These are phyloP conservation scores for Pichia membranifaciens DNA, from an alignment of 805 yeast genomes.

Conservation along the genomic window DNA sequence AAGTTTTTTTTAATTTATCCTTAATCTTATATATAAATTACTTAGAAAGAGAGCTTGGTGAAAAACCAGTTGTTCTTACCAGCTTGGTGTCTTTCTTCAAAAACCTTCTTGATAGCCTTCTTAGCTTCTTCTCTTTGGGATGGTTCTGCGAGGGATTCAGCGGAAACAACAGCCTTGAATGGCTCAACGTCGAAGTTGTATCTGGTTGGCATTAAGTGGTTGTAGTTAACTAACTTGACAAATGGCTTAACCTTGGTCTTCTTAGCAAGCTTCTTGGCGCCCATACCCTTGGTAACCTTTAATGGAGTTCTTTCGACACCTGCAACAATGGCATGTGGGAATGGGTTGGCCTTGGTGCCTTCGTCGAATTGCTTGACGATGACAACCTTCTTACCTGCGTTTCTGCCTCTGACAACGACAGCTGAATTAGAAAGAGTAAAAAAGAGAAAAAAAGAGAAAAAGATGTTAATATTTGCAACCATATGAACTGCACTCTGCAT, in stretches of 20 bases:
- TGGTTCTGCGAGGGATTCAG: constrained; percentile 96
- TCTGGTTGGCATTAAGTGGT: constrained; percentile 99
- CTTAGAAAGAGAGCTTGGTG: constrained; percentile 61
- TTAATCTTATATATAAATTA: constrained; percentile 12
- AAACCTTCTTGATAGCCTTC: constrained; percentile 98
- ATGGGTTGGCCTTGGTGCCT: constrained; percentile 97
- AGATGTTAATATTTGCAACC: constrained; percentile 3
- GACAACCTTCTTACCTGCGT: constrained; percentile 99
- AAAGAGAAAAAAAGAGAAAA: not conserved
- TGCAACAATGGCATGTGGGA: constrained; percentile 99
- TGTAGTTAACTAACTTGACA: constrained; percentile 98
- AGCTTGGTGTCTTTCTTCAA: constrained; percentile 98
- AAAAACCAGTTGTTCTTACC: constrained; percentile 99
- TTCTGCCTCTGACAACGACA: constrained; percentile 99
- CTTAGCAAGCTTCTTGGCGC: constrained; percentile 94
- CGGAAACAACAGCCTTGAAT: constrained; percentile 84
- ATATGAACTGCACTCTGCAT: too few relatives aligned
- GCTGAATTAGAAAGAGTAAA: constrained; percentile 40
- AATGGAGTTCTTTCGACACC: constrained; percentile 99
- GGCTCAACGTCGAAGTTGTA: constrained; percentile 96
- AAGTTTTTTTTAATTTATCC: constrained; percentile 10
- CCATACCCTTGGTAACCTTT: constrained; percentile 92
- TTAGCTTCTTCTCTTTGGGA: constrained; percentile 98
- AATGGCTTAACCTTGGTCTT: constrained; percentile 98
- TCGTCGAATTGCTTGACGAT: constrained; percentile 97